A percentile compares a stretch with the other conserved stretches of the same genome.
These are phyloP conservation scores for Ceriops tagal DNA, from an alignment of 345 rosid species.

Conservation along the genomic window DNA sequence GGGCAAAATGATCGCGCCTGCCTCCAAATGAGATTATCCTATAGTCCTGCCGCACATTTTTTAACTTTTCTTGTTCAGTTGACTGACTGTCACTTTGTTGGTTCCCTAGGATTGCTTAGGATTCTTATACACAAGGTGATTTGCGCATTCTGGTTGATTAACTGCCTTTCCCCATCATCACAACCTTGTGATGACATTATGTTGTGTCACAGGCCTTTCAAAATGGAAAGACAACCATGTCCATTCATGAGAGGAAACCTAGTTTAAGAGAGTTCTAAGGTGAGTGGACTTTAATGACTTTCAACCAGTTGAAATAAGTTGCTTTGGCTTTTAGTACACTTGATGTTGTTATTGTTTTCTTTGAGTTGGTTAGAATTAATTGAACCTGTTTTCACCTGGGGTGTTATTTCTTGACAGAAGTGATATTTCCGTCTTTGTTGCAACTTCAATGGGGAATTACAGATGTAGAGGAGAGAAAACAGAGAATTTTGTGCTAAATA, in stretches of 20 bases:
- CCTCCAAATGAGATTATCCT: conserved; percentile 91
- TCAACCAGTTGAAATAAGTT: neutral
- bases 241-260: conserved; percentile 77
- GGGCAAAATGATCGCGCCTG: conserved; percentile 74
- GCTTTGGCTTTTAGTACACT: neutral
- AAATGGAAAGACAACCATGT: conserved; percentile 90
- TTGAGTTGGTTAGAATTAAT: neutral
- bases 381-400: neutral
- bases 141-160: neutral
- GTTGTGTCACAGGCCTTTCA: conserved; percentile 54
- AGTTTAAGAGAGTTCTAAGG: conserved; percentile 86
- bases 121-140: conserved; percentile 79
- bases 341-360: neutral
- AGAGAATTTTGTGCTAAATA: conserved; percentile 64
- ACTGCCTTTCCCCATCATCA: too few relatives aligned
- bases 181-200: neutral
- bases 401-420: conserved; percentile 40
- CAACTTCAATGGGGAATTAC: conserved; percentile 77
- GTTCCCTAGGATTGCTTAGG: conserved; percentile 83
- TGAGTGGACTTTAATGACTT: conserved; percentile 24
- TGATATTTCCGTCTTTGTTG: conserved; percentile 77
- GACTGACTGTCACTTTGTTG: conserved; percentile 88
- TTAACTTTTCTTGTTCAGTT: conserved; percentile 91
- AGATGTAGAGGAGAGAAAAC: conserved; percentile 73
- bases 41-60: conserved; percentile 82